Evolutionary conservation across 495 filamentous ascomycete genomes (phyloP).

Genomic region (Neurospora sp.): DNA sequence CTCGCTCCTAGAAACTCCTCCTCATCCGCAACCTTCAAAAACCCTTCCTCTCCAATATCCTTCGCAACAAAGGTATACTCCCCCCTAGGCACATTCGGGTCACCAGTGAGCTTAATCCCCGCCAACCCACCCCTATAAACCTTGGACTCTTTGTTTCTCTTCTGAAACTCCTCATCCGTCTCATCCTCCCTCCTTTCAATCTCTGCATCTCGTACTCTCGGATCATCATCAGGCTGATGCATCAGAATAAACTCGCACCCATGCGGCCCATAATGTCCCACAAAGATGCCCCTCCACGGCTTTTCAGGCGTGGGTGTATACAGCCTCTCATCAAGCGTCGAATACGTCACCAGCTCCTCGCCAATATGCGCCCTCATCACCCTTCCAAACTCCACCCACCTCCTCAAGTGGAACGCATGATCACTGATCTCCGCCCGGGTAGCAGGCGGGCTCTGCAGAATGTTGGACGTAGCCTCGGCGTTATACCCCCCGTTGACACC

Average conservation of each 20-base stretch:
- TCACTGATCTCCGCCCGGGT: conserved; percentile 46
- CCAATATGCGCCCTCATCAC: conserved; percentile 33
- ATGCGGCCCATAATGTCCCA: conserved; percentile 80
- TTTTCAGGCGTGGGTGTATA: conserved; percentile 73
- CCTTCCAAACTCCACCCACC: conserved; percentile 47
- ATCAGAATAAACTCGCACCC: conserved; percentile 83
- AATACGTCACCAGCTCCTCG: conserved; percentile 64
- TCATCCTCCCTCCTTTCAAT: conserved; percentile 22
- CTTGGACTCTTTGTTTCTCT: conserved; percentile 22
- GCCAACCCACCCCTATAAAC: conserved; percentile 53
- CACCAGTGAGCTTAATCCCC: conserved; percentile 84
- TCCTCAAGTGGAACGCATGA: conserved; percentile 57
- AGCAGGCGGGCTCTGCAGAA: conserved; percentile 26
- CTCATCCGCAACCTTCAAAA: conserved; percentile 36
- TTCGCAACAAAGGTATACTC: conserved; percentile 69
- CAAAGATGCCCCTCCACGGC: conserved; percentile 83
- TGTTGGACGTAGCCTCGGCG: background rate
- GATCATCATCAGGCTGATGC: conserved; percentile 49
- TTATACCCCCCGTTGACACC: conserved; percentile 19
- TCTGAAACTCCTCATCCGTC: conserved; percentile 27
- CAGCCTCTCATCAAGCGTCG: conserved; percentile 56
- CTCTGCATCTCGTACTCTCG: background rate
- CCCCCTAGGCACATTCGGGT: conserved; percentile 78
- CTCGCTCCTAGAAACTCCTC: conserved; percentile 60
- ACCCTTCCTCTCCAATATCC: conserved; percentile 58